Conservation (phyloP, 164 flowering plant species). For the Vitis cinerea region DNA sequence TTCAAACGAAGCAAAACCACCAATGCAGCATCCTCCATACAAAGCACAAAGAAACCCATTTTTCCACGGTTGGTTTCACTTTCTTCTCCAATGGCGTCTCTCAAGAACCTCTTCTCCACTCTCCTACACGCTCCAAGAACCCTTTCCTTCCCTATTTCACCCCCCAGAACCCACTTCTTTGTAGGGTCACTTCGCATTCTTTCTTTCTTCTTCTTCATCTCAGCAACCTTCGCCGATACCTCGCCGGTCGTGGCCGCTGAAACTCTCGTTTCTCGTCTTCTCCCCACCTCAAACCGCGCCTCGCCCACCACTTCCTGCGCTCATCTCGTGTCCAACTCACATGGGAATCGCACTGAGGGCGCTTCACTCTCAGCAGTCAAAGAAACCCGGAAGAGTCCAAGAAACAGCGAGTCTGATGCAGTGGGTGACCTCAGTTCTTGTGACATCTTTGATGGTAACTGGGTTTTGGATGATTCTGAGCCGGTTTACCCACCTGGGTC, state of each 20-base stretch:
- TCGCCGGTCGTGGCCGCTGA: slow-evolving; percentile 19
- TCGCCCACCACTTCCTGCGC: slow-evolving; percentile 13
- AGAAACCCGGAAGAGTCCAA: slow-evolving; percentile 11
- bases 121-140: slow-evolving; percentile 21
- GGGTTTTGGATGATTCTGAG: slow-evolving; percentile 43
- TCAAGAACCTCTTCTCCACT: slow-evolving; percentile 7
- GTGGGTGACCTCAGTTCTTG: slow-evolving; percentile 33
- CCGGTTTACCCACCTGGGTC: slow-evolving; percentile 53
- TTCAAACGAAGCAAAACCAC: too few relatives aligned
- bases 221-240: slow-evolving; percentile 13
- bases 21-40: too few relatives aligned
- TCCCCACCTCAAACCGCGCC: slow-evolving; percentile 20
- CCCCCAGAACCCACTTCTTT: slow-evolving; percentile 25
- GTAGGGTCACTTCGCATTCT: slow-evolving; percentile 19
- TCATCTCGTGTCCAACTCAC: slow-evolving; percentile 7
- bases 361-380: slow-evolving; percentile 12
- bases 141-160: slow-evolving; percentile 16
- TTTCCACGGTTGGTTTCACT: too few relatives aligned
- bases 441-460: slow-evolving; percentile 50
- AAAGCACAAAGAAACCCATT: too few relatives aligned
- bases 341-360: neutral
- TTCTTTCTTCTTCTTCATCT: slow-evolving; percentile 25
- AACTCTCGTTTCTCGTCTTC: slow-evolving; percentile 19
- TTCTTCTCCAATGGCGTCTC: too few relatives aligned
- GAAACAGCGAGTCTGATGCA: slow-evolving; percentile 3